Evolutionary conservation across 257 asterid species (phyloP), one percentile per base, ranked within the genome.

Genomic region (Solanum chaucha): DNA sequence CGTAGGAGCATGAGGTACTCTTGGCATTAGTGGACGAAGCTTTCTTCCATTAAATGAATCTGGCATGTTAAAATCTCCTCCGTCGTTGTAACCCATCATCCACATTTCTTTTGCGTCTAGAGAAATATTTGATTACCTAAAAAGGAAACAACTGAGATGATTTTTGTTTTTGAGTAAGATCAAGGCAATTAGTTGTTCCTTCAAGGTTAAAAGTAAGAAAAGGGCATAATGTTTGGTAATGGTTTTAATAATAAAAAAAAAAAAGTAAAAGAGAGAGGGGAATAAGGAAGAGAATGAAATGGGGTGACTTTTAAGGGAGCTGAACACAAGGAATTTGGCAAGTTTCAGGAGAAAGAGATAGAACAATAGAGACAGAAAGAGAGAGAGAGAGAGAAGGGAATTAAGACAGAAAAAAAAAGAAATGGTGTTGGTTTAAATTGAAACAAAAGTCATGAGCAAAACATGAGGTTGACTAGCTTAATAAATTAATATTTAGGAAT

Each of bases 81-180:
- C 94, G 20, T 96, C 98, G 41, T 86, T 95, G 90, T 91, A 96
- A 30, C 98, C 98, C 98, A 93, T 94, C 99, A 92, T 95, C 99
- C 99, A 96, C 99, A 96, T 94, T 73, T 55, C 26, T 58, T 82
- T 14, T 51, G 8, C 15, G 13, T 87, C 59, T 51, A 10, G 46
- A 86, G 70, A 80, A 80, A 70, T 59, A 7, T 9, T 61, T 20
- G 59, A 48, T 24, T 61, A 6, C 61, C 61, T 51, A 15, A 51
- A 15, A 48, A 48, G 19, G 24, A 34, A 59, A 35, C 10, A 51
- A 12, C 0, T 64, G 87, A 35, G 65, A 11, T 85, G n/a, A 85
- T 28, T 38, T 24, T 38, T 65, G 19, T 26, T 84, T 64, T 61
- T 15, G 32, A 80, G 85, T 81, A 15, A 48, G 35, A 2, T 36